Percentiles rank a stretch among this genome's conserved stretches.
These are phyloP conservation scores for Trypanosoma mega DNA, from an alignment of 208 protist species.

Conservation along the genomic window DNA sequence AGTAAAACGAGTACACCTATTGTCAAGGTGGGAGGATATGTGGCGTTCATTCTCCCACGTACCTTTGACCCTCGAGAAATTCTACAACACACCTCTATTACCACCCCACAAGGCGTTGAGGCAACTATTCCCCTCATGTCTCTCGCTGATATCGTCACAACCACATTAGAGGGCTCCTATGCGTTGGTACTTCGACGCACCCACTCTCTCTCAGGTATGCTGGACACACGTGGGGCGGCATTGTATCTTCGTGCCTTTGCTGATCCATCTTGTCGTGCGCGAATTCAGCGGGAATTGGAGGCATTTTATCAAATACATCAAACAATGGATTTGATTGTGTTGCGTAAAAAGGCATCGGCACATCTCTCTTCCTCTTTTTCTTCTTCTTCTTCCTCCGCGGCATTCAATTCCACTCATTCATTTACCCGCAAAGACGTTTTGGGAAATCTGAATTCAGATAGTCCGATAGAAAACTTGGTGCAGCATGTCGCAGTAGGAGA, in stretches of 20 bases:
- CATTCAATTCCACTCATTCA: too few relatives aligned
- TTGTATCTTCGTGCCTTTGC: conserved; percentile 18
- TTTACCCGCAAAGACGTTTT: too few relatives aligned
- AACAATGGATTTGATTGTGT: conserved; percentile 57
- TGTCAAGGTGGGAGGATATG: conserved; percentile 35
- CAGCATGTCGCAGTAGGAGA: too few relatives aligned
- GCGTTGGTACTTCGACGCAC: conserved; percentile 48
- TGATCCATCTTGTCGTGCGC: conserved; percentile 1
- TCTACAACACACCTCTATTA: conserved; percentile 17
- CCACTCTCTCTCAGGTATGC: conserved; percentile 23
- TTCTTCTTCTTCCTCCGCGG: neutral
- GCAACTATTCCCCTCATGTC: conserved; percentile 15
- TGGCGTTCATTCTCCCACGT: conserved; percentile 64
- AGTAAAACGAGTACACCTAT: conserved; percentile 1
- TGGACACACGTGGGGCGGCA: conserved; percentile 2
- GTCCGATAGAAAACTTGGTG: too few relatives aligned
- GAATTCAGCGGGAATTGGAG: conserved; percentile 21
- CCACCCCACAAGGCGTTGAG: neutral
- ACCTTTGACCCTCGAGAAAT: conserved; percentile 30
- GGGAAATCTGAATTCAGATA: too few relatives aligned
- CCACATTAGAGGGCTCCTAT: conserved; percentile 58
- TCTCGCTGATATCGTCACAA: conserved; percentile 45
- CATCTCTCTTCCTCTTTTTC: neutral
- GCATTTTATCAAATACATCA: conserved; percentile 21
- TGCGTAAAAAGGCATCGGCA: conserved; percentile 37